Base-by-base conservation (phyloP, 169 alveolate genomes). In the Eimeria maxima region DNA sequence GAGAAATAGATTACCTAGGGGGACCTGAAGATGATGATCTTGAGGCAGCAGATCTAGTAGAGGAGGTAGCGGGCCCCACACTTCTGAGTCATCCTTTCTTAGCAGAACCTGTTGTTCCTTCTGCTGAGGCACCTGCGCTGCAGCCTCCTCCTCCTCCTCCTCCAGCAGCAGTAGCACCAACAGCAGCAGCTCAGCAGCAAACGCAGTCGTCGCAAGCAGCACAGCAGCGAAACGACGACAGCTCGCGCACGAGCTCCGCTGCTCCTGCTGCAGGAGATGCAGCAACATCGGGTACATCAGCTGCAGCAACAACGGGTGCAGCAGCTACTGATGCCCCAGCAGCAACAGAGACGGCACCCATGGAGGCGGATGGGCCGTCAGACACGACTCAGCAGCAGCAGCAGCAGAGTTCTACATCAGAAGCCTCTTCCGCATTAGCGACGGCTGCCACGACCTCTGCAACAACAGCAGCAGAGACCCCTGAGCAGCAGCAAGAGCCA, bases 11-110 rank as follows among this genome's bases (percentile, higher is more conserved):
- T 29, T 78, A 78, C 20, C 1, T 78, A 6, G 89, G n/a, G 38
- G 89, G 89, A 2, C 55, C 65, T 24, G 89, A 78, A 44, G 89
- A 78, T n/a, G 89, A 78, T 18, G 89, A 78, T 16, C n/a, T 78
- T 13, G 89, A 78, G 4, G 89, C 67, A 18, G 89, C 47, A 24
- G 89, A 78, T 22, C 7, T 78, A 42, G 89, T 78, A 42, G 89
- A 78, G 8, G 89, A 60, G 27, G 67, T 78, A 10, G 24, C 50
- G 67, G 67, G 67, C 14, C 13, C 60, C 2, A 42, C 89, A 14
- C 65, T 78, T 33, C 67, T 78, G 24, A 33, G 42, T 33, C 89
- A 78, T 33, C 47, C 89, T 42, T 78, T 45, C 33, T 29, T 78
- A 13, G 18, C 44, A 20, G 84, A 74, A 13, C 10, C 84, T 13